phyloP scores from a whole-genome alignment of 371 early-diverging fungal species.

The Mortierella sp. region DNA sequence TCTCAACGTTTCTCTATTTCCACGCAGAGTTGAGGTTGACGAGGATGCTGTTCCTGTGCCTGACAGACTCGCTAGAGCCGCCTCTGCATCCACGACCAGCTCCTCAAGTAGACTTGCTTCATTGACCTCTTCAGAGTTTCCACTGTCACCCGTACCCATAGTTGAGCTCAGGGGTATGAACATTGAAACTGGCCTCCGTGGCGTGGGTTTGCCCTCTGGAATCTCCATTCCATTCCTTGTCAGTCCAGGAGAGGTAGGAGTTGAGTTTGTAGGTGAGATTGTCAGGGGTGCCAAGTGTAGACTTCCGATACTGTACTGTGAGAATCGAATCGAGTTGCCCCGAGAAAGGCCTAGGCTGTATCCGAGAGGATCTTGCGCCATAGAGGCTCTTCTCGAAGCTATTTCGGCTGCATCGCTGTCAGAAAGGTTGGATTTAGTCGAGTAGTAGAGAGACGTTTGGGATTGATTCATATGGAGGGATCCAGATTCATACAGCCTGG shows the following conservation, averaged over 20 bases:
- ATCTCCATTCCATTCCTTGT: constrained; percentile 9
- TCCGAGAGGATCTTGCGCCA: constrained; percentile 39
- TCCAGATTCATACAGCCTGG: constrained; percentile 44
- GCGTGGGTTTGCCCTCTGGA: constrained; percentile 11
- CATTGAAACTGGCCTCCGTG: constrained; percentile 34
- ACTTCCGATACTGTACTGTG: constrained; percentile 40
- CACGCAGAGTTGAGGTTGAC: not conserved
- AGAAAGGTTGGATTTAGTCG: constrained; percentile 40
- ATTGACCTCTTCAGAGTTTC: not conserved
- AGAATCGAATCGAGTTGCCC: constrained; percentile 40
- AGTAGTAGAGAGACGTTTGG: constrained; percentile 55
- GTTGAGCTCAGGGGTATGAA: constrained; percentile 20
- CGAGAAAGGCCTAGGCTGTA: constrained; percentile 41
- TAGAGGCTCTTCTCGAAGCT: constrained; percentile 31
- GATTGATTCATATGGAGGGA: constrained; percentile 49
- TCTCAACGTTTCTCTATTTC: not conserved
- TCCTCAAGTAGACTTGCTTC: not conserved
- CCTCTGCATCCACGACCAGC: not conserved
- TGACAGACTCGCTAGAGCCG: not conserved
- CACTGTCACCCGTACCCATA: constrained; percentile 1
- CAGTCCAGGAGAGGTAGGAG: constrained; percentile 24
- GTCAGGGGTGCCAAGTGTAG: constrained; percentile 15
- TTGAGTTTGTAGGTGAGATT: constrained; percentile 10
- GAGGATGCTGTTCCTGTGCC: constrained; percentile 6
- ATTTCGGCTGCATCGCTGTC: constrained; percentile 37